Evolutionary conservation across 2,329 filamentous ascomycete species (phyloP).

Genomic region (Aspergillus costaricaensis): DNA sequence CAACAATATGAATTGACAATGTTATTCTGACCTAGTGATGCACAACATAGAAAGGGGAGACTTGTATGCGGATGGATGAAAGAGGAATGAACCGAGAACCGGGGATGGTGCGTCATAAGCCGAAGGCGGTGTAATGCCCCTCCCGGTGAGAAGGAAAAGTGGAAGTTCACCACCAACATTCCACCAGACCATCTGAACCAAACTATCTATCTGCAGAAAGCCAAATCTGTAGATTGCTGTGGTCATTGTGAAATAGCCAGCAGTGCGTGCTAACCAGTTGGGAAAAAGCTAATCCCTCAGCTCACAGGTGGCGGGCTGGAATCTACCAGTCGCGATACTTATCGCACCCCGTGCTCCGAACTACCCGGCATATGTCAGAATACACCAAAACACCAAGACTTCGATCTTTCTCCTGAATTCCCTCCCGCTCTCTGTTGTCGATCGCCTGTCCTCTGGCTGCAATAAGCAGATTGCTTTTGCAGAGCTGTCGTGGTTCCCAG

Average conservation of each 20-base stretch:
- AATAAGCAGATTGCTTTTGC: background rate
- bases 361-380: slow-evolving; percentile 4
- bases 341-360: slow-evolving; percentile 1
- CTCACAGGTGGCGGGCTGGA: background rate
- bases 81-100: background rate
- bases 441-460: background rate
- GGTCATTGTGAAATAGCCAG: background rate
- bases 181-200: background rate
- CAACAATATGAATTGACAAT: background rate
- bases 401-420: background rate
- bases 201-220: background rate
- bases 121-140: background rate
- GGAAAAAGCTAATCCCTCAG: background rate
- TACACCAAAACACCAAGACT: background rate
- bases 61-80: background rate
- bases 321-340: background rate
- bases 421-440: background rate
- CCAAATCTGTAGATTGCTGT: background rate
- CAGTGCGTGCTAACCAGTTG: background rate
- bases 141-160: background rate
- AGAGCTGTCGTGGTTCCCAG: background rate
- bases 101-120: background rate
- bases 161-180: background rate
- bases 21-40: no score
- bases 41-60: no score